Percentiles rank a stretch among this genome's conserved stretches.
Conservation (phyloP, 2,329 filamentous ascomycete genomes). For the Juglanconis sp. region DNA sequence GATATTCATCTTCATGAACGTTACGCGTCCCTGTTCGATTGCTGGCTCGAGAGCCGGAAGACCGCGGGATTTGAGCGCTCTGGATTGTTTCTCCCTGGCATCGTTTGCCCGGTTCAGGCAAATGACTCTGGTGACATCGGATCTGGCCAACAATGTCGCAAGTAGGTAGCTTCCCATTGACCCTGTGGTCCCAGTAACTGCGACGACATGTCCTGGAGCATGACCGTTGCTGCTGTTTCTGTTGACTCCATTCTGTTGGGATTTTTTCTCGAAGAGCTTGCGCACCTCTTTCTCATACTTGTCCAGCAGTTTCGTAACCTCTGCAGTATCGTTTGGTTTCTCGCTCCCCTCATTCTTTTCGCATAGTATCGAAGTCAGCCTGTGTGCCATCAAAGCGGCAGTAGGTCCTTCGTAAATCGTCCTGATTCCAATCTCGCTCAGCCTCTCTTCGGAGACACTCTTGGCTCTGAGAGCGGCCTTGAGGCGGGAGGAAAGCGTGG, state of each 20-base stretch:
- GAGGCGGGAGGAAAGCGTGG: slow-evolving; percentile 5
- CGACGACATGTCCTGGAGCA: slow-evolving; percentile 3
- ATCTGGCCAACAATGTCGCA: slow-evolving; percentile 7
- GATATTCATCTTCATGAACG: slow-evolving; percentile 27
- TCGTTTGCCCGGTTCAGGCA: slow-evolving; percentile 14
- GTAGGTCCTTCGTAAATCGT: slow-evolving; percentile 6
- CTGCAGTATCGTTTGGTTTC: neutral
- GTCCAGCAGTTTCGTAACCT: slow-evolving; percentile 7
- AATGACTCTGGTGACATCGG: slow-evolving; percentile 12
- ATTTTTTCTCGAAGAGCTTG: slow-evolving; percentile 25
- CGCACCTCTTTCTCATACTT: slow-evolving; percentile 29
- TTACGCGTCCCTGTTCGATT: slow-evolving; percentile 5
- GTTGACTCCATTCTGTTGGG: neutral
- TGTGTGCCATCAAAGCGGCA: neutral
- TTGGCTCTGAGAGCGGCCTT: slow-evolving; percentile 11
- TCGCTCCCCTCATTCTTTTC: neutral
- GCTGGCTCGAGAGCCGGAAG: slow-evolving; percentile 2
- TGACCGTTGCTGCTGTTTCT: neutral
- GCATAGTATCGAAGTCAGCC: neutral
- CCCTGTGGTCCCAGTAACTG: slow-evolving; percentile 13
- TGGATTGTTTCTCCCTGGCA: slow-evolving; percentile 3
- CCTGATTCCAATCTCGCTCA: slow-evolving; percentile 1
- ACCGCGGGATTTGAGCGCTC: slow-evolving; percentile 3
- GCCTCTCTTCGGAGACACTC: neutral
- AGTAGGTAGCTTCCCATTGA: slow-evolving; percentile 15